Base-by-base conservation (phyloP, 192 early-diverging fungal species). In the Linnemannia hyalina region DNA sequence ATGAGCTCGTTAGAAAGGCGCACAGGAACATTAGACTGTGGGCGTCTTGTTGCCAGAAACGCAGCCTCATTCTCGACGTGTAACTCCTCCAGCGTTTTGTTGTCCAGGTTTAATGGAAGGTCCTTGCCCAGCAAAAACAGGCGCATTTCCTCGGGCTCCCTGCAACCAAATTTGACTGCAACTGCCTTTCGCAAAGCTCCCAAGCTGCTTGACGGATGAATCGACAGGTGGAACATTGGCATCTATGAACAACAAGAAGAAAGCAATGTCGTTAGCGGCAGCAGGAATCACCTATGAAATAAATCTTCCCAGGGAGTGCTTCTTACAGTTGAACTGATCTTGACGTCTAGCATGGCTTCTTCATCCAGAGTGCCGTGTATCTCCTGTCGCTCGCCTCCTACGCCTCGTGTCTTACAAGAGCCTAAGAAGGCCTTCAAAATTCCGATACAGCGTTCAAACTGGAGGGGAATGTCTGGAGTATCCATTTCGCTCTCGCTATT, bases 311-410 rank as follows among this genome's bases (percentile, higher is more conserved):
- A 15, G 38, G 18, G 20, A 26, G 3, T 63, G 32, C 32, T 70
- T 11, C 75, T 78, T 74, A 78, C 73, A 60, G 60, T 68, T 41
- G 74, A 47, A 63, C 47, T 88, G 36, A 90, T 78, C 71, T 84
- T 88, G 70, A 90, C 70, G 23, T 83, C 81, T 49, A 90, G 83
- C 82, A 88, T 85, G 13, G 83, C 76, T 26, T 81, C 89, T 55
- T 90, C 89, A 42, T 90, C 87, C 35, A 90, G 55, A 35, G 88
- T 89, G 6, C 90, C 88, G 75, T 89, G 88, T 1, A 88, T 82
- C 32, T 88, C 81, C 7, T 72, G 84, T 60, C 75, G 35, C 36
- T 57, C 29, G 13, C 65, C 41, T 29, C 75, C 69, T 18, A 68
- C 75, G 22, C 32, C 75, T 8, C 60, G 52, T 8, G 77, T 26